Evolutionary conservation across 305 asterid species (phyloP).

Genomic region (Fraxinus ornus): DNA sequence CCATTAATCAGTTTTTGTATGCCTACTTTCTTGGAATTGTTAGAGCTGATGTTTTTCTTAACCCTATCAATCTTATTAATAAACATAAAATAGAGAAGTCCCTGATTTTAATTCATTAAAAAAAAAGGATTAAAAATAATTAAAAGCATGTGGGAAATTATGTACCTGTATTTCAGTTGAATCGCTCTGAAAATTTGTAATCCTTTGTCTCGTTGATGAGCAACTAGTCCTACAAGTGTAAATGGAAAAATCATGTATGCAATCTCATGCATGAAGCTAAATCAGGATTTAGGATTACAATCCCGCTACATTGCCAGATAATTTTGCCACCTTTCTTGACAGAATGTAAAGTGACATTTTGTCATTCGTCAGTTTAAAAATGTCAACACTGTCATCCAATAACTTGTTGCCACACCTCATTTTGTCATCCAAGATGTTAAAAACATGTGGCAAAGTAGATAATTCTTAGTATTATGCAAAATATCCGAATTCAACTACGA

Average conservation of each 20-base stretch:
- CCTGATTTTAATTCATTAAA: neutral
- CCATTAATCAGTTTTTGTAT: neutral
- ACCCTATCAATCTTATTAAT: neutral
- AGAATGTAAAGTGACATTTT: no score
- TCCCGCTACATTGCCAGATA: no score
- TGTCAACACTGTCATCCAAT: no score
- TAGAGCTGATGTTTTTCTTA: neutral
- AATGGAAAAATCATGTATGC: neutral
- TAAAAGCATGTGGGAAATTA: neutral
- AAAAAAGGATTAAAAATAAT: neutral
- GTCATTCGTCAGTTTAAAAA: no score
- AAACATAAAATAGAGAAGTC: neutral
- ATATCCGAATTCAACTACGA: neutral
- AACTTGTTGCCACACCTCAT: no score
- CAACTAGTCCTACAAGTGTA: neutral
- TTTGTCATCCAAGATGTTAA: no score
- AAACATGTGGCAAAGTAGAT: no score
- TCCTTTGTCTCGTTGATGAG: neutral
- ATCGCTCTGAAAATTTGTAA: slow-evolving; percentile 15
- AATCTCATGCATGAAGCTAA: neutral
- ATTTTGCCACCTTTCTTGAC: no score
- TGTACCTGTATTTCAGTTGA: slow-evolving; percentile 15
- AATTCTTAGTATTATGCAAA: neutral
- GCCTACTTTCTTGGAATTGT: neutral
- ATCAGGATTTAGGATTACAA: neutral